Percentiles rank a stretch among this genome's conserved stretches.
phyloP scores from a whole-genome alignment of 345 rosid genomes.

The Mercurialis annua region DNA sequence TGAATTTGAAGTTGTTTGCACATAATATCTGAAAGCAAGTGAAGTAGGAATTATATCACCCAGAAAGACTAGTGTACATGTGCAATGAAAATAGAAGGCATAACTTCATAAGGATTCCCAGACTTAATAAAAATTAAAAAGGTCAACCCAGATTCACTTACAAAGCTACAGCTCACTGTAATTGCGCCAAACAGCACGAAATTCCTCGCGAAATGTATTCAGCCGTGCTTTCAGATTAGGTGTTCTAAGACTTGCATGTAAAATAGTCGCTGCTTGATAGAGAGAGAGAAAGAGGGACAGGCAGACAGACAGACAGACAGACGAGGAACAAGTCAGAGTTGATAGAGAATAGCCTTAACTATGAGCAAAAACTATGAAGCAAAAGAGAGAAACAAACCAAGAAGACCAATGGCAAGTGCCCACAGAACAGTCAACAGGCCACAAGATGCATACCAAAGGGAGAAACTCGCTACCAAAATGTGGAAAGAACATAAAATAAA shows the following conservation, averaged over 20 bases:
- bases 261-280: conserved; percentile 56
- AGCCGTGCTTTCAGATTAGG: conserved; percentile 96
- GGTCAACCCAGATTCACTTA: conserved; percentile 18
- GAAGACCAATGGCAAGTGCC: conserved; percentile 80
- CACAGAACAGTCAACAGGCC: conserved; percentile 77
- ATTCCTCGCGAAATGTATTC: conserved; percentile 93
- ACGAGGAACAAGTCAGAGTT: neutral
- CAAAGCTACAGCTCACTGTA: conserved; percentile 82
- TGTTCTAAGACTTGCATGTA: conserved; percentile 94
- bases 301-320: conserved; percentile 14
- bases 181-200: conserved; percentile 97
- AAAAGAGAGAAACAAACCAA: conserved; percentile 44
- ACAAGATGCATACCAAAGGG: conserved; percentile 80
- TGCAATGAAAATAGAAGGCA: neutral
- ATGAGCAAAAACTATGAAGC: conserved; percentile 8
- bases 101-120: neutral
- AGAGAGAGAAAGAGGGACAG: neutral
- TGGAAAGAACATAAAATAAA: neutral
- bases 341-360: neutral
- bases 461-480: conserved; percentile 51
- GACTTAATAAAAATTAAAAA: neutral
- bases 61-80: neutral
- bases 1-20: neutral
- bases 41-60: neutral
- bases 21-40: neutral